phyloP scores from a whole-genome alignment of 768 basidiomycete genomes.

The Coprinopsis cinerea region DNA sequence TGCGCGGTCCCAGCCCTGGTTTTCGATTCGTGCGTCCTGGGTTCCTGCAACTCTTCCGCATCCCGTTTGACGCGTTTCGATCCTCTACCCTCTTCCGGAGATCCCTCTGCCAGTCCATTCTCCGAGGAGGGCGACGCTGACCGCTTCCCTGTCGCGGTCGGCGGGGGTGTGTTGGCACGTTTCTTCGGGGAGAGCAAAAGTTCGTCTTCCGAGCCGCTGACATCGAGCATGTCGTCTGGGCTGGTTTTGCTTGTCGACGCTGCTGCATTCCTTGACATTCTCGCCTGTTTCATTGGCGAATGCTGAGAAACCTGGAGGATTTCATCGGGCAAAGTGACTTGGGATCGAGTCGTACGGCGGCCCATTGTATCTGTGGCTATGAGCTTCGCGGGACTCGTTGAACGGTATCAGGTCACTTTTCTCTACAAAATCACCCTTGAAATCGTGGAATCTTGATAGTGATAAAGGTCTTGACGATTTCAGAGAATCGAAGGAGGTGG shows the following conservation, averaged over 20 bases:
- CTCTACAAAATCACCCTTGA: no score
- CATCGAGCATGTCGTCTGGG: conserved; percentile 12
- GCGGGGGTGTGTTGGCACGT: conserved; percentile 12
- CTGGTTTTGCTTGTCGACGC: conserved; percentile 9
- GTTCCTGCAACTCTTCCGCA: background rate
- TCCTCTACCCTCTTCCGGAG: conserved; percentile 25
- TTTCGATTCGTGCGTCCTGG: conserved; percentile 9
- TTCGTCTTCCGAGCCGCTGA: conserved; percentile 40
- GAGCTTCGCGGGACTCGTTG: background rate
- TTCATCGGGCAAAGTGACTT: conserved; percentile 40
- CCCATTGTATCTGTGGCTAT: conserved; percentile 8
- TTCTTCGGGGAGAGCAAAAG: conserved; percentile 40
- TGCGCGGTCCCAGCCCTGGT: conserved; percentile 13
- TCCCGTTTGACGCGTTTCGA: conserved; percentile 34
- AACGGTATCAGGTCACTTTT: background rate
- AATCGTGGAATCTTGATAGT: no score
- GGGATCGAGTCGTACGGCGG: conserved; percentile 39
- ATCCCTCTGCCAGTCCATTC: conserved; percentile 24
- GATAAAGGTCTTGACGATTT: background rate
- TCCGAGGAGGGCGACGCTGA: conserved; percentile 32
- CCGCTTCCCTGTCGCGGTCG: conserved; percentile 27
- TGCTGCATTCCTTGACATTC: conserved; percentile 23
- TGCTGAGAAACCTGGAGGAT: conserved; percentile 39
- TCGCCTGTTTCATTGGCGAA: conserved; percentile 50
- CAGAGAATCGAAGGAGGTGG: background rate